These are phyloP conservation scores for Physaria fendleri DNA, from an alignment of 345 rosid species.

Conservation along the genomic window DNA sequence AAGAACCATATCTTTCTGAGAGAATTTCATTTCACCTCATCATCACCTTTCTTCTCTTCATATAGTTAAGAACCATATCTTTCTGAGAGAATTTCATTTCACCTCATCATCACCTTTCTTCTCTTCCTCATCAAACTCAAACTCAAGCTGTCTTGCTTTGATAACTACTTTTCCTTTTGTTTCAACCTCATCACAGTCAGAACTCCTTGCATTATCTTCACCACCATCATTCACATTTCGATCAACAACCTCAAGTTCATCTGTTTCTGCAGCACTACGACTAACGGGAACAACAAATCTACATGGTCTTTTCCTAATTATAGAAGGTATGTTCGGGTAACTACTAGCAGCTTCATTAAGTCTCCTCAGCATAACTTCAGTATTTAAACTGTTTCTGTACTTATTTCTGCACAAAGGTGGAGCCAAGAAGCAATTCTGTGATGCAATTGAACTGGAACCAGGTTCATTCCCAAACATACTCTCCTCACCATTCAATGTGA, in stretches of 20 bases:
- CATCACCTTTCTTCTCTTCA: too few relatives aligned
- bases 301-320: slow-evolving; percentile 64
- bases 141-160: too few relatives aligned
- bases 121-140: too few relatives aligned
- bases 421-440: slow-evolving; percentile 73
- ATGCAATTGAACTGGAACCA: slow-evolving; percentile 40
- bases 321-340: slow-evolving; percentile 88
- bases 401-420: slow-evolving; percentile 64
- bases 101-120: too few relatives aligned
- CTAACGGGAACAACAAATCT: slow-evolving; percentile 26
- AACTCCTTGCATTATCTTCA: too few relatives aligned
- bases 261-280: slow-evolving; percentile 23
- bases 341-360: slow-evolving; percentile 78
- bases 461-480: slow-evolving; percentile 32
- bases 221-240: slow-evolving; percentile 31
- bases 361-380: too few relatives aligned
- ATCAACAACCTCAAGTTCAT: slow-evolving; percentile 29
- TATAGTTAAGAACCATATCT: too few relatives aligned
- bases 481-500: slow-evolving; percentile 23
- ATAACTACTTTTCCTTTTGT: too few relatives aligned
- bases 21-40: too few relatives aligned
- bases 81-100: too few relatives aligned
- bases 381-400: slow-evolving; percentile 26
- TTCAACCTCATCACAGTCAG: too few relatives aligned
- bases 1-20: too few relatives aligned